A percentile compares a stretch with the other conserved stretches of the same genome.
Conservation (phyloP, 2,329 filamentous ascomycete genomes). For the Exophiala viscosa region DNA sequence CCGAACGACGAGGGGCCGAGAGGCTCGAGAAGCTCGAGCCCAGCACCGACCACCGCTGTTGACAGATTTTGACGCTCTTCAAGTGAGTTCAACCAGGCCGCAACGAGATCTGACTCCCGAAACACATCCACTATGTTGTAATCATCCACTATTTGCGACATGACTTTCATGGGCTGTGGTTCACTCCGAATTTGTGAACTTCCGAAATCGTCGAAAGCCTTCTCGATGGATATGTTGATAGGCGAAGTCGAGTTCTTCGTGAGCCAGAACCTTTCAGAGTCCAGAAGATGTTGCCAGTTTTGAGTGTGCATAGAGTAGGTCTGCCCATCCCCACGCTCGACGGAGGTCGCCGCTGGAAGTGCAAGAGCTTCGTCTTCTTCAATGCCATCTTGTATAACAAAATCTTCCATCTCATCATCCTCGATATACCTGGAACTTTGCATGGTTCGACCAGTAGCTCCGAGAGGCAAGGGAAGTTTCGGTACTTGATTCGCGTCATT, state of each 20-base stretch:
- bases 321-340: no score
- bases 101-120: slow-evolving; percentile 6
- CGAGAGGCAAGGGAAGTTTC: neutral
- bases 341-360: no score
- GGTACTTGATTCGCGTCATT: neutral
- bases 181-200: neutral
- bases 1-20: neutral
- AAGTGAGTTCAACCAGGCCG: slow-evolving; percentile 2
- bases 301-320: neutral
- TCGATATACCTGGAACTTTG: slow-evolving; percentile 15
- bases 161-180: neutral
- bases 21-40: neutral
- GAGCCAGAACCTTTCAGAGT: neutral
- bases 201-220: neutral
- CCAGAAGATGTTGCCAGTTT: slow-evolving; percentile 9
- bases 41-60: neutral
- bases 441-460: neutral
- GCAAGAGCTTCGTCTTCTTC: neutral
- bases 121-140: slow-evolving; percentile 12
- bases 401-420: slow-evolving; percentile 17
- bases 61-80: neutral
- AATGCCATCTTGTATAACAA: slow-evolving; percentile 13
- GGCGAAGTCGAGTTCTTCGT: neutral
- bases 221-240: neutral
- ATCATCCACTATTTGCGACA: slow-evolving; percentile 5